Percentiles rank a stretch among this genome's conserved stretches.
phyloP scores from a whole-genome alignment of 108 stramenopile species.

The Conticribra weissflogii region DNA sequence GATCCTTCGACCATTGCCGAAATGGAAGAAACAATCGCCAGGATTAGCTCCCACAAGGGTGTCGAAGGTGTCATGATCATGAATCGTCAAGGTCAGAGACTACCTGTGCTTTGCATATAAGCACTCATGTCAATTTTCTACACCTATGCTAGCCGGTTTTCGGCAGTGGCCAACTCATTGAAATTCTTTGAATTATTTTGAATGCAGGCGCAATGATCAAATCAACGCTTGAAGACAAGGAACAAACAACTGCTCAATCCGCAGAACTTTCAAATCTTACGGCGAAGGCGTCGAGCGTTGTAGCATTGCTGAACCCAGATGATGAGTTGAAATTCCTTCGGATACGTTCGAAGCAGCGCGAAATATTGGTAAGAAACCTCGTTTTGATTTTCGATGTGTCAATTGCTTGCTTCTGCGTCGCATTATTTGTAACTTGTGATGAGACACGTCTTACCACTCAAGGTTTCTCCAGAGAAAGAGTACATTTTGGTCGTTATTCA shows the following conservation, averaged over 20 bases:
- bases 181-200: background rate
- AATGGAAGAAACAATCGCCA: conserved; percentile 60
- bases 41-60: conserved; percentile 62
- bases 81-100: conserved; percentile 49
- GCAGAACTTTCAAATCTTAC: conserved; percentile 49
- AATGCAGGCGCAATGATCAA: conserved; percentile 51
- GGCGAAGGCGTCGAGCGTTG: conserved; percentile 31
- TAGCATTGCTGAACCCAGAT: conserved; percentile 31
- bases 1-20: conserved; percentile 39
- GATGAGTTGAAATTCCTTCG: conserved; percentile 58
- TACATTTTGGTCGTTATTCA: conserved; percentile 54
- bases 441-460: background rate
- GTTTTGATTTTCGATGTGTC: no score
- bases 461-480: conserved; percentile 53
- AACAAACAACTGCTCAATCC: conserved; percentile 39
- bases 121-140: no score
- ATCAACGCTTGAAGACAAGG: conserved; percentile 53
- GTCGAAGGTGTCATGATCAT: conserved; percentile 61
- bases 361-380: conserved; percentile 55
- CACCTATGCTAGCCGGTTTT: background rate
- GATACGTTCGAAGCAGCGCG: conserved; percentile 54
- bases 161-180: background rate
- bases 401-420: no score
- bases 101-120: no score
- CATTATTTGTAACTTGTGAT: background rate